Evolutionary conservation across 225 moss, liverwort and hornwort species (phyloP).

Genomic region (Polytrichum formosum): DNA sequence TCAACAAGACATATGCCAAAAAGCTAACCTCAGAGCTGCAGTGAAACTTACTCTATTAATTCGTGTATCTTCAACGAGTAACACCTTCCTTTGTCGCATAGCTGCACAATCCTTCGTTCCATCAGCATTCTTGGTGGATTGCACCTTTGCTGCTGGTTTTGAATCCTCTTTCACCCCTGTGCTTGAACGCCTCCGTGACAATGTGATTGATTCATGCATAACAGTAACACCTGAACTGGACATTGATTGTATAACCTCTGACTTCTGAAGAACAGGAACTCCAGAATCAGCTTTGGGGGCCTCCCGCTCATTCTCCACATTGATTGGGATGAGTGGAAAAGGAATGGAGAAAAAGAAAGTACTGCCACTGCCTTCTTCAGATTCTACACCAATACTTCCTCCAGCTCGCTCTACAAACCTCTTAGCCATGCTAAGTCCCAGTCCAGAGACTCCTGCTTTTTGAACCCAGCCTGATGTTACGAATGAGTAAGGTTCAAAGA

Average conservation of each 20-base stretch:
- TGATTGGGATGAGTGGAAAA: slow-evolving; percentile 53
- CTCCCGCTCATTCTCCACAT: slow-evolving; percentile 26
- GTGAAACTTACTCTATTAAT: slow-evolving; percentile 59
- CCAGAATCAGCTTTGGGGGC: slow-evolving; percentile 19
- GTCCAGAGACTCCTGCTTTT: slow-evolving; percentile 69
- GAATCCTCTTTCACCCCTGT: slow-evolving; percentile 11
- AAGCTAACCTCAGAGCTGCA: no score
- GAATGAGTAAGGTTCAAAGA: slow-evolving; percentile 76
- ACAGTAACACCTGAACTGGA: slow-evolving; percentile 38
- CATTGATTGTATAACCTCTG: slow-evolving; percentile 42
- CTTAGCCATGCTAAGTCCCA: slow-evolving; percentile 74
- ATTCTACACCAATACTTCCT: slow-evolving; percentile 73
- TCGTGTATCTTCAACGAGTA: slow-evolving; percentile 74
- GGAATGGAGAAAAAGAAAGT: slow-evolving; percentile 72
- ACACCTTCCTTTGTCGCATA: slow-evolving; percentile 26
- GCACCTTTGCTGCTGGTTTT: slow-evolving; percentile 1
- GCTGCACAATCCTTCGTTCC: background rate
- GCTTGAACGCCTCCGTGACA: slow-evolving; percentile 28
- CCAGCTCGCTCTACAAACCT: slow-evolving; percentile 74
- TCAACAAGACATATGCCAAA: background rate
- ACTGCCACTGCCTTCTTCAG: slow-evolving; percentile 67
- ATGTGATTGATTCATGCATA: slow-evolving; percentile 30
- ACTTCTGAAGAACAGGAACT: slow-evolving; percentile 38
- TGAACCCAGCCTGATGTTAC: slow-evolving; percentile 70
- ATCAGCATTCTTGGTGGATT: slow-evolving; percentile 6